Conservation (phyloP, 768 basidiomycete species). For the Podaxis sp. region DNA sequence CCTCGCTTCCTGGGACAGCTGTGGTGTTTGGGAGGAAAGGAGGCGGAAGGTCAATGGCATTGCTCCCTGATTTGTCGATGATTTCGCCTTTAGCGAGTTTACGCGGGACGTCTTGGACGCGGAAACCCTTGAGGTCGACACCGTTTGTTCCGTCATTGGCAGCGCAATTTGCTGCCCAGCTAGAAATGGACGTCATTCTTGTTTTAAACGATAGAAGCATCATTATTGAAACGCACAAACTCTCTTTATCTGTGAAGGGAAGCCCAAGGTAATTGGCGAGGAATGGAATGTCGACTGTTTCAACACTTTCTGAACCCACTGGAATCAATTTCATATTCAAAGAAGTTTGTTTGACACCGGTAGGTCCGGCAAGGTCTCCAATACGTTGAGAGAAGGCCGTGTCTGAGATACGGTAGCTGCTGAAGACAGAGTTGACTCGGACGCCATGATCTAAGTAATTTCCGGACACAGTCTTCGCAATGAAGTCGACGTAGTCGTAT, state of each 20-base stretch:
- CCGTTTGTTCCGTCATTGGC: slow-evolving; percentile 48
- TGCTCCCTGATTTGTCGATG: slow-evolving; percentile 35
- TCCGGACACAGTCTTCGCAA: slow-evolving; percentile 56
- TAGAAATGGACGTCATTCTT: slow-evolving; percentile 19
- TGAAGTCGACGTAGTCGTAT: slow-evolving; percentile 50
- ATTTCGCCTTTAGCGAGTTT: slow-evolving; percentile 35
- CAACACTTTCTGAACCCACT: slow-evolving; percentile 39
- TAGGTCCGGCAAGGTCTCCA: slow-evolving; percentile 51
- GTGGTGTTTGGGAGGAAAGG: slow-evolving; percentile 45
- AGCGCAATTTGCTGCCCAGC: slow-evolving; percentile 59
- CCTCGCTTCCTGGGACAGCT: slow-evolving; percentile 39
- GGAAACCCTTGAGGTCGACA: slow-evolving; percentile 30
- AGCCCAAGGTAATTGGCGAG: slow-evolving; percentile 41
- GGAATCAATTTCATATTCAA: slow-evolving; percentile 45
- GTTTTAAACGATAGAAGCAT: neutral
- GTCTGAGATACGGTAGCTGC: slow-evolving; percentile 47
- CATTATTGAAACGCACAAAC: slow-evolving; percentile 39
- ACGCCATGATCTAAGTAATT: slow-evolving; percentile 63
- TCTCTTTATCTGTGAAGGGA: slow-evolving; percentile 44
- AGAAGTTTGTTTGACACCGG: slow-evolving; percentile 40
- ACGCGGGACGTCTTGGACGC: neutral
- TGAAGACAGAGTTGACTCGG: slow-evolving; percentile 59
- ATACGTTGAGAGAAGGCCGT: slow-evolving; percentile 53
- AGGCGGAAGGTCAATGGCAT: slow-evolving; percentile 40
- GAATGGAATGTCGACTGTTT: slow-evolving; percentile 50